These are phyloP conservation scores for Globisporangium carolinianum DNA, from an alignment of 352 stramenopile species.

Conservation along the genomic window DNA sequence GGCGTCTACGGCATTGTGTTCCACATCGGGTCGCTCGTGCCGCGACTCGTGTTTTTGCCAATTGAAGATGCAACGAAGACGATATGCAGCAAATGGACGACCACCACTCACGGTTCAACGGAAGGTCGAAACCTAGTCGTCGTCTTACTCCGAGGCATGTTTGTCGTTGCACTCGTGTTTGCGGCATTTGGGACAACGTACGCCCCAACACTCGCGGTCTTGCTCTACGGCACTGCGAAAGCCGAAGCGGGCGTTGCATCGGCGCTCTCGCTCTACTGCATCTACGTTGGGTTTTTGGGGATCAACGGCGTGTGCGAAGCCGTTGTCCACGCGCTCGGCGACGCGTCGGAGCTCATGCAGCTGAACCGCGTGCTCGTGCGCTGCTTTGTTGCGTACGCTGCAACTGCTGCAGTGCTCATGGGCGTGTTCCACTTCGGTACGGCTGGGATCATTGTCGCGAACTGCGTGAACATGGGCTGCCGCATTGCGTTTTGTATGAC, in stretches of 20 bases:
- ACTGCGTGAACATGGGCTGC: conserved; percentile 85
- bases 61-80: conserved; percentile 95
- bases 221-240: conserved; percentile 80
- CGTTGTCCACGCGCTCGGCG: conserved; percentile 89
- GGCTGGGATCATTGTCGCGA: conserved; percentile 75
- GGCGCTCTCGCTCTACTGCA: conserved; percentile 80
- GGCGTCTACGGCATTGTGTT: conserved; percentile 95
- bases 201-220: conserved; percentile 63
- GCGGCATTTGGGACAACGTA: conserved; percentile 81
- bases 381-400: conserved; percentile 76
- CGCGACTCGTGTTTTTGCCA: conserved; percentile 93
- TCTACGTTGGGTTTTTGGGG: conserved; percentile 93
- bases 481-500: conserved; percentile 75
- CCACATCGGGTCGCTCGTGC: conserved; percentile 93
- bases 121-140: conserved; percentile 48
- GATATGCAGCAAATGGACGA: conserved; percentile 90
- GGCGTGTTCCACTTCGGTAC: conserved; percentile 44
- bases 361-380: conserved; percentile 69
- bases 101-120: conserved; percentile 8
- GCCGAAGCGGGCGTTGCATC: conserved; percentile 38
- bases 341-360: conserved; percentile 59
- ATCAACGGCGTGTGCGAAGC: conserved; percentile 96
- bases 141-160: conserved; percentile 80
- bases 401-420: conserved; percentile 64
- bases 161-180: conserved; percentile 79